These are phyloP conservation scores for Chalciporus piperatus DNA, from an alignment of 768 basidiomycete genomes.

Conservation along the genomic window DNA sequence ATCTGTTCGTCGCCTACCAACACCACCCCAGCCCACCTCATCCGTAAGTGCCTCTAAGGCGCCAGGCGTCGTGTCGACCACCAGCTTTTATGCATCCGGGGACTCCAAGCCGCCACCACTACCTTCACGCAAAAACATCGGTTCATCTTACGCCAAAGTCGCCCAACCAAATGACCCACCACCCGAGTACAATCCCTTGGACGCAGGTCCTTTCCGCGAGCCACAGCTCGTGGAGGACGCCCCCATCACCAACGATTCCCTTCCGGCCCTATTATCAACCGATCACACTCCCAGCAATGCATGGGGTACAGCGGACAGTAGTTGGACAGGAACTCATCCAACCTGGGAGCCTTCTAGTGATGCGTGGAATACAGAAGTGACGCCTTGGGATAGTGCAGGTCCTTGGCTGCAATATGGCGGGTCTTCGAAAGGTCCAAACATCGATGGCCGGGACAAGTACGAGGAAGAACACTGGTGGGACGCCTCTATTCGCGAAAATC, in stretches of 20 bases:
- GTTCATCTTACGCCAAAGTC: conserved; percentile 38
- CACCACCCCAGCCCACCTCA: conserved; percentile 45
- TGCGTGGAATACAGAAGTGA: conserved; percentile 19
- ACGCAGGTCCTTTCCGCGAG: conserved; percentile 43
- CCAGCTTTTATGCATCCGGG: conserved; percentile 28
- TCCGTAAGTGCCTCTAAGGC: conserved; percentile 30
- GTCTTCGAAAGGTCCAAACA: conserved; percentile 35
- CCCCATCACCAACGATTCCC: conserved; percentile 33
- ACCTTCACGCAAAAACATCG: conserved; percentile 32
- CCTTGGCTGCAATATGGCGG: conserved; percentile 24
- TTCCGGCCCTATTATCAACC: conserved; percentile 38
- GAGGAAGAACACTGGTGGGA: conserved; percentile 78
- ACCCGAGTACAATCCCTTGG: conserved; percentile 23
- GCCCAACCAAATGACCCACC: conserved; percentile 27
- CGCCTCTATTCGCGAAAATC: conserved; percentile 39
- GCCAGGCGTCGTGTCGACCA: conserved; percentile 26
- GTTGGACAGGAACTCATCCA: conserved; percentile 15
- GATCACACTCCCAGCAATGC: conserved; percentile 23
- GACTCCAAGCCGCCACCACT: conserved; percentile 35
- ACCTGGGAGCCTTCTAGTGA: conserved; percentile 14
- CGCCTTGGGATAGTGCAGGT: conserved; percentile 25
- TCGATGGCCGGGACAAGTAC: conserved; percentile 56
- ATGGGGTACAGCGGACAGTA: conserved; percentile 15
- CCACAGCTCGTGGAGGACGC: conserved; percentile 52
- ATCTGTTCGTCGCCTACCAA: conserved; percentile 25